phyloP scores from a whole-genome alignment of 2,329 filamentous ascomycete species.

The Ophiostoma quercus region DNA sequence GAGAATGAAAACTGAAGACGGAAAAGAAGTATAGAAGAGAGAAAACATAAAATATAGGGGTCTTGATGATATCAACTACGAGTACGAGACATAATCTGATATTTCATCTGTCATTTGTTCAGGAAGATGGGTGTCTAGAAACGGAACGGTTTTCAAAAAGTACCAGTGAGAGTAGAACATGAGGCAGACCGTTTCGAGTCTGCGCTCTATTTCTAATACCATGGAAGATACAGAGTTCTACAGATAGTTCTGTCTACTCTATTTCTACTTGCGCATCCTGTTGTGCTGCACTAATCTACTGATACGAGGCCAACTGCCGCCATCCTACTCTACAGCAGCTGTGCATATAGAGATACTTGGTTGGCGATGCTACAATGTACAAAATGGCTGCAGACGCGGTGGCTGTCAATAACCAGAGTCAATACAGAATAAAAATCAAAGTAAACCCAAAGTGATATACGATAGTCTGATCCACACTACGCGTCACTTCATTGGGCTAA shows the following conservation, averaged over 20 bases:
- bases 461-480: background rate
- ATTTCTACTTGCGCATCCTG: background rate
- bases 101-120: too few species aligned
- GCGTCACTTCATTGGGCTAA: conserved; percentile 7
- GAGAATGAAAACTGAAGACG: too few species aligned
- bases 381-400: background rate
- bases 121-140: too few species aligned
- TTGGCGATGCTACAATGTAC: background rate
- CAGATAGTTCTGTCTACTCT: too few species aligned
- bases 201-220: too few species aligned
- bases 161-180: too few species aligned
- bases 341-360: background rate
- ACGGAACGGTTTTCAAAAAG: too few species aligned
- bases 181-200: too few species aligned
- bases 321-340: background rate
- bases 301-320: background rate
- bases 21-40: too few species aligned
- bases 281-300: background rate
- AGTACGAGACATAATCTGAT: background rate
- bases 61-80: background rate
- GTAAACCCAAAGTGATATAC: background rate
- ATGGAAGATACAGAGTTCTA: too few species aligned
- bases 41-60: too few species aligned
- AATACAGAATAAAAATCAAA: background rate
- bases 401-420: background rate